Conservation (phyloP, 1,139 yeast species). For the Yamadazyma mexicana region DNA sequence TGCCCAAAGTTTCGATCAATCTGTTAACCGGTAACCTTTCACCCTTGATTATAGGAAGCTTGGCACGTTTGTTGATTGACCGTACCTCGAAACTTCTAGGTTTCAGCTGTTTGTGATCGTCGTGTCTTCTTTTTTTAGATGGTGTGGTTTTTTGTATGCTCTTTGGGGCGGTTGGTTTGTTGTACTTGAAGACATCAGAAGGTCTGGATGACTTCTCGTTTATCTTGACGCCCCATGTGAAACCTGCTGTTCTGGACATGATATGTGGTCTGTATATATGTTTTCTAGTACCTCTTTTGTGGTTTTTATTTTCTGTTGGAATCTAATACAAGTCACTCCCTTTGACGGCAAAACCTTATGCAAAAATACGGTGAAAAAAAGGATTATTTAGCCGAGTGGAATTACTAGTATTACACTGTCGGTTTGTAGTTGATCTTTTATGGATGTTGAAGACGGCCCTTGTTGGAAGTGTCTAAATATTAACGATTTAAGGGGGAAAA, state of each 20-base stretch:
- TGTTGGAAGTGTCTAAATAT: no score
- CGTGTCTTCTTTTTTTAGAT: constrained; percentile 16
- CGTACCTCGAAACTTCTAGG: constrained; percentile 7
- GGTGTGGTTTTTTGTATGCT: constrained; percentile 1
- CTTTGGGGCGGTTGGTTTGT: constrained; percentile 3
- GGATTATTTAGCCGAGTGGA: no score
- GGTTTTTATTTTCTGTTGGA: neutral
- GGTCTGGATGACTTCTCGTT: constrained; percentile 12
- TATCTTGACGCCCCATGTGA: constrained; percentile 32
- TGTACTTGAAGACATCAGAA: constrained; percentile 4
- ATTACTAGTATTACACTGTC: neutral
- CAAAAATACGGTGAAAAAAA: neutral
- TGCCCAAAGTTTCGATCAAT: constrained; percentile 67
- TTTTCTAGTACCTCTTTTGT: neutral
- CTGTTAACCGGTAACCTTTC: constrained; percentile 58
- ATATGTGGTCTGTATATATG: neutral
- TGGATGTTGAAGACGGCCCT: no score
- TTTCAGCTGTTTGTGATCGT: constrained; percentile 14
- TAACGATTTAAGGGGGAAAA: no score
- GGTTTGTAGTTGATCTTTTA: no score
- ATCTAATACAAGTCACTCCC: no score
- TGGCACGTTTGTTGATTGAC: constrained; percentile 27
- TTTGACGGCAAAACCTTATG: neutral
- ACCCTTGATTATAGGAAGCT: constrained; percentile 47
- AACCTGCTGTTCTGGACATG: constrained; percentile 25